Percentiles rank a stretch among this genome's conserved stretches.
Evolutionary conservation across 108 stramenopile species (phyloP).

Genomic region (Fragilaria radians): DNA sequence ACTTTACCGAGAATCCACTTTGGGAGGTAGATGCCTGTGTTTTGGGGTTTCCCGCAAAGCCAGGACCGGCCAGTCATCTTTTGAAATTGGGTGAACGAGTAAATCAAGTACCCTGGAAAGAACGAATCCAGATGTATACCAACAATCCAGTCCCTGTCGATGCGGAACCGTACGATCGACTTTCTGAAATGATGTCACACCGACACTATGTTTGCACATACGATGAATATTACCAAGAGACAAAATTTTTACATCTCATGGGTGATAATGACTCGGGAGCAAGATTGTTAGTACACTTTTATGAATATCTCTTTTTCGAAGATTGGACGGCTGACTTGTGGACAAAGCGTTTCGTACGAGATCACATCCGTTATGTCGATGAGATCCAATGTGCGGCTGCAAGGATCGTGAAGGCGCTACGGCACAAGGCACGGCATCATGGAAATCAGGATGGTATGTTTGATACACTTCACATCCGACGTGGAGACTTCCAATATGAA

Average conservation of each 20-base stretch:
- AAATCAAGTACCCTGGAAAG: too few species aligned
- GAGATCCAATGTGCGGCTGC: conserved; percentile 82
- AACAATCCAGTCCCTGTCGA: background rate
- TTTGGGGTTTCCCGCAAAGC: too few species aligned
- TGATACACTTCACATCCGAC: conserved; percentile 75
- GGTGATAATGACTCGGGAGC: conserved; percentile 65
- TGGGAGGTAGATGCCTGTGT: too few species aligned
- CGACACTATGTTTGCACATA: conserved; percentile 8
- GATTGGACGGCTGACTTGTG: conserved; percentile 58
- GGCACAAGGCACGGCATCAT: conserved; percentile 47
- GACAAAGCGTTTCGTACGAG: conserved; percentile 82
- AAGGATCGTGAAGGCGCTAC: conserved; percentile 65
- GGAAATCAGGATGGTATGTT: conserved; percentile 60
- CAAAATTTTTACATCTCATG: conserved; percentile 17
- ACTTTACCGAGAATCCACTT: too few species aligned
- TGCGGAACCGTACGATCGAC: background rate
- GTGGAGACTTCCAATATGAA: conserved; percentile 86
- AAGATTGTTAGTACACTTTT: conserved; percentile 69
- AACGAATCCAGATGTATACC: too few species aligned
- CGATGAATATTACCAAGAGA: conserved; percentile 17
- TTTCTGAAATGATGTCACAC: background rate
- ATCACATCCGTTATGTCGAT: conserved; percentile 75
- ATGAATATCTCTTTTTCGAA: conserved; percentile 64
- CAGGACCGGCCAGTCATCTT: too few species aligned
- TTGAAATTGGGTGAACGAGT: too few species aligned